These are phyloP conservation scores for Naganishia albida DNA, from an alignment of 1,284 basidiomycete genomes.

Conservation along the genomic window DNA sequence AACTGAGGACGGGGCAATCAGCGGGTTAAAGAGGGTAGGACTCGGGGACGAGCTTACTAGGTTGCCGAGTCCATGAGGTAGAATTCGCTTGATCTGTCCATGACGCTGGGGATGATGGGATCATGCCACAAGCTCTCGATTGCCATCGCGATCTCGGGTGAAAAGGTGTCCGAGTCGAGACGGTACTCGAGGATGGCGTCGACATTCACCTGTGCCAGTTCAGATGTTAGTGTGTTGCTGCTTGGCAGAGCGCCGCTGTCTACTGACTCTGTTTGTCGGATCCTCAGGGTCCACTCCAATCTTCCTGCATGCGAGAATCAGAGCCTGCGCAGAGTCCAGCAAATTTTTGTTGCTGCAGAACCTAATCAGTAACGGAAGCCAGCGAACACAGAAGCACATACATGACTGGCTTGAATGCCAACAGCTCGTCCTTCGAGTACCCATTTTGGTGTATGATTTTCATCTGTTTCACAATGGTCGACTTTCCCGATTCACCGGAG, in stretches of 20 bases:
- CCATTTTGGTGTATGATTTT: slow-evolving; percentile 98
- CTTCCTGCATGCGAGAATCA: slow-evolving; percentile 87
- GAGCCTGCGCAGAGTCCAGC: slow-evolving; percentile 83
- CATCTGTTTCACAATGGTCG: slow-evolving; percentile 98
- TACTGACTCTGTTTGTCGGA: slow-evolving; percentile 69
- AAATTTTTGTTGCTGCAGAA: slow-evolving; percentile 61
- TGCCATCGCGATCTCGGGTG: slow-evolving; percentile 65
- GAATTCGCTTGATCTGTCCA: slow-evolving; percentile 86
- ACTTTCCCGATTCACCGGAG: slow-evolving; percentile 88
- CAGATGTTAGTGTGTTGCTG: background rate
- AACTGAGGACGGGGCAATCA: slow-evolving; percentile 58
- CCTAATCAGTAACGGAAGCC: background rate
- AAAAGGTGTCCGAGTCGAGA: slow-evolving; percentile 56
- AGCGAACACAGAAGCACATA: slow-evolving; percentile 32
- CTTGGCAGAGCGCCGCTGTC: background rate
- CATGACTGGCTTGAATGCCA: slow-evolving; percentile 75
- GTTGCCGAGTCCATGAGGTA: slow-evolving; percentile 95
- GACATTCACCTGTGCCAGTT: slow-evolving; percentile 53
- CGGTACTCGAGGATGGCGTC: slow-evolving; percentile 57
- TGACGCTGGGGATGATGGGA: slow-evolving; percentile 78
- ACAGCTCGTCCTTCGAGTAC: slow-evolving; percentile 77
- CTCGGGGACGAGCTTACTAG: slow-evolving; percentile 64
- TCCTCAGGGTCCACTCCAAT: slow-evolving; percentile 79
- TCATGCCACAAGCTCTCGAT: slow-evolving; percentile 88
- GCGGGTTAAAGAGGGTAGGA: background rate